Base-by-base conservation (phyloP, 2,329 filamentous ascomycete genomes). In the Graphiopsis chlorocephala region DNA sequence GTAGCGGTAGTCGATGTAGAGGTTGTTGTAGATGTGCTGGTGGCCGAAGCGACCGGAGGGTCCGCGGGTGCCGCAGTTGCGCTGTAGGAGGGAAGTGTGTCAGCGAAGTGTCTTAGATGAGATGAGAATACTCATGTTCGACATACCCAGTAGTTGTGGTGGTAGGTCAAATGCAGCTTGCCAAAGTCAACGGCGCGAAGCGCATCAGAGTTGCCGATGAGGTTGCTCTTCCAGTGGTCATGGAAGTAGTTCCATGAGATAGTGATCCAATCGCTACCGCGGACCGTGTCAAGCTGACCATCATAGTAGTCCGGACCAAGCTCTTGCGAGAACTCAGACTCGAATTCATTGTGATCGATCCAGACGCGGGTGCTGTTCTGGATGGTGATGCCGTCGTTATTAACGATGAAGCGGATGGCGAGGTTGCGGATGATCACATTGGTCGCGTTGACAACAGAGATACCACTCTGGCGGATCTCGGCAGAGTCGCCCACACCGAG, bases 211-310 rank as follows among this genome's bases (percentile, higher is more conserved):
- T 81, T 81, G 8, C 80, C 81, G 3, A 82, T 70, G 0, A 82
- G 76, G 2, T 79, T 81, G 50, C 68, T 70, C 64, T 74, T 83
- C 77, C 79, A 82, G 72, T 82, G 79, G 67, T 82, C 78, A 66
- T 83, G 81, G 76, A 82, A 81, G 68, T 81, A 82, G 72, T 82
- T 83, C 78, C 79, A 81, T 0, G 78, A 81, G 2, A 82, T 73
- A 0, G 81, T 83, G 64, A 83, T 73, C 72, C 74, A 82, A 72
- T 82, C 80, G 0, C 78, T 78, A 3, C 75, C 79, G 3, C 78
- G 77, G 55, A 80, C 78, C 42, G 82, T 80, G 52, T 82, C 81
- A 31, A 81, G 71, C 71, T 81, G 79, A 10, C 81, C 81, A 59
- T 83, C 68, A 53, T 79, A 67, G 50, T 65, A 69, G 47, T 69